These are phyloP conservation scores for Ilex aquifolium DNA, from an alignment of 257 asterid genomes.

Conservation along the genomic window DNA sequence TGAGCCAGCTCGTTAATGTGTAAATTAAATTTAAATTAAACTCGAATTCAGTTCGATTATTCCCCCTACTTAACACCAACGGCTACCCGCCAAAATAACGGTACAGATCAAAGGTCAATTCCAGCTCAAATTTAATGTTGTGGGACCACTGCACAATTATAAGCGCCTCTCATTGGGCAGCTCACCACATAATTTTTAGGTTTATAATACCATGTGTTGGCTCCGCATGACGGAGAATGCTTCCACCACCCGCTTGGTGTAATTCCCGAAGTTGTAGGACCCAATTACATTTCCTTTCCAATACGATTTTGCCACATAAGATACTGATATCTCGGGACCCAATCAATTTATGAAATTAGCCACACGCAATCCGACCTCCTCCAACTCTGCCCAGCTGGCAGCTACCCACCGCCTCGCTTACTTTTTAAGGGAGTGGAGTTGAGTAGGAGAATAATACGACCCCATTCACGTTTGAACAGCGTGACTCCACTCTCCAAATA, in stretches of 20 bases:
- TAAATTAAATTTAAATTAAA: no score
- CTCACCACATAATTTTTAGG: not conserved
- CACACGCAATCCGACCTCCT: no score
- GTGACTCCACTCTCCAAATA: not conserved
- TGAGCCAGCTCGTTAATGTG: no score
- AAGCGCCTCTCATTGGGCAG: constrained; percentile 12
- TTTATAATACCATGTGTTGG: no score
- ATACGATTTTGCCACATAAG: constrained; percentile 6
- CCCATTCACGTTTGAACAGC: constrained; percentile 9
- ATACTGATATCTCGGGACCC: no score
- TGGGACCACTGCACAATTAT: constrained; percentile 21
- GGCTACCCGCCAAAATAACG: constrained; percentile 32
- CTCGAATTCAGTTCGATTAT: no score
- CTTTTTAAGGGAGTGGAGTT: constrained; percentile 18
- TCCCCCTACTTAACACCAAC: constrained; percentile 8
- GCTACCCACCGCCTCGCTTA: constrained; percentile 6
- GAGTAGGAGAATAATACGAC: constrained; percentile 7
- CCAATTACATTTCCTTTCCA: constrained; percentile 21
- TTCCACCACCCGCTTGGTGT: no score
- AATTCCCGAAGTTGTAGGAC: constrained; percentile 32
- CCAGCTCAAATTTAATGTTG: constrained; percentile 2
- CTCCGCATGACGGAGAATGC: no score
- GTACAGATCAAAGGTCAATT: constrained; percentile 31
- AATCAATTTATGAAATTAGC: no score
- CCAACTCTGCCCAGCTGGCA: not conserved